A percentile compares a stretch with the other conserved stretches of the same genome.
Evolutionary conservation across 495 filamentous ascomycete species (phyloP).

Genomic region (Stereocaulon alpinum): DNA sequence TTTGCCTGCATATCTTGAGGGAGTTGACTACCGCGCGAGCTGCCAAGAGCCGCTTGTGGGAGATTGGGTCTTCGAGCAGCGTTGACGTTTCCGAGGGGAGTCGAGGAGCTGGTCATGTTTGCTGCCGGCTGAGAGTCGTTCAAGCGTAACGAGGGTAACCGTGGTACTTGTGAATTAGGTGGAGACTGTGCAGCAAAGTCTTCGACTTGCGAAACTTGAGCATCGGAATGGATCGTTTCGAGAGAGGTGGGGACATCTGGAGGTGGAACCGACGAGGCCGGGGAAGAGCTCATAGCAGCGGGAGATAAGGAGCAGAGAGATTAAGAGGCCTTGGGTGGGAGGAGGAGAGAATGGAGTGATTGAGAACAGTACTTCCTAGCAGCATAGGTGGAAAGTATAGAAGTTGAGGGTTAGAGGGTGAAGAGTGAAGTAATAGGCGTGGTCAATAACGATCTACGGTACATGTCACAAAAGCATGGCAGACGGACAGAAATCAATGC

Average conservation of each 20-base stretch:
- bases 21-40: constrained; percentile 43
- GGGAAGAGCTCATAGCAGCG: constrained; percentile 6
- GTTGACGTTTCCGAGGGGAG: constrained; percentile 69
- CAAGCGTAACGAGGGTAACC: constrained; percentile 22
- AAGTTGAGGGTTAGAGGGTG: neutral
- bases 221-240: neutral
- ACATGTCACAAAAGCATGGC: constrained; percentile 1
- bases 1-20: constrained; percentile 75
- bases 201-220: constrained; percentile 17
- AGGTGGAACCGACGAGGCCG: constrained; percentile 1
- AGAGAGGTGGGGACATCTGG: neutral
- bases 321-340: neutral
- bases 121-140: constrained; percentile 39
- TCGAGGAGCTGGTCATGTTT: constrained; percentile 64
- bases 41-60: constrained; percentile 44
- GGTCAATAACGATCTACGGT: neutral
- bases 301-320: neutral
- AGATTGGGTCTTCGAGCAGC: constrained; percentile 57
- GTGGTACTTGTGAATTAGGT: constrained; percentile 12
- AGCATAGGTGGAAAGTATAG: neutral
- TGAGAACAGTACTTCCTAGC: neutral
- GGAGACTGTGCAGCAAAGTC: constrained; percentile 25
- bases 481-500: constrained; percentile 1
- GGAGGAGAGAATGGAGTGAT: no score
- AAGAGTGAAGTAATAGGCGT: neutral